Percentiles rank a stretch among this genome's conserved stretches.
Conservation (phyloP, 176 grass and related monocot species). For the Paspalum vaginatum region DNA sequence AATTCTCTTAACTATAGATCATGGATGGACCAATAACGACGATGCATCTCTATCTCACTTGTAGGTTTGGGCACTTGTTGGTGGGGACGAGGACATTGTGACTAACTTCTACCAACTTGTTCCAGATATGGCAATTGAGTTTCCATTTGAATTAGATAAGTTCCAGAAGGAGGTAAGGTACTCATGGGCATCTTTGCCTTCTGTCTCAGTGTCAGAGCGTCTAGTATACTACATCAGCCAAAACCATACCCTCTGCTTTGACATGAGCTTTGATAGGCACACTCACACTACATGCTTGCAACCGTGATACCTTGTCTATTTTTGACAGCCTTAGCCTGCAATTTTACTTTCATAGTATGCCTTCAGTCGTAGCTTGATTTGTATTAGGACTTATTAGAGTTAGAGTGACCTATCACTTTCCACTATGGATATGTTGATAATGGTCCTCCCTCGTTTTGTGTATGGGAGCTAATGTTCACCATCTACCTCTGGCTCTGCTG, state of each 20-base stretch:
- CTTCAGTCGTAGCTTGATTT: constrained; percentile 14
- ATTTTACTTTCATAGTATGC: not conserved
- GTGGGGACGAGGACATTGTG: constrained; percentile 60
- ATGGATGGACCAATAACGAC: constrained; percentile 15
- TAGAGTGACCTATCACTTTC: not conserved
- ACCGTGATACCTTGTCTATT: not conserved
- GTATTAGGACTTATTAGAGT: not conserved
- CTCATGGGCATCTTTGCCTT: constrained; percentile 26
- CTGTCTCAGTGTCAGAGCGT: not conserved
- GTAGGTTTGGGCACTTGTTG: constrained; percentile 79
- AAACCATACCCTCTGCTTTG: not conserved
- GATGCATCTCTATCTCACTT: constrained; percentile 42
- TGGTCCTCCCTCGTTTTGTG: not conserved
- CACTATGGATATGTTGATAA: not conserved
- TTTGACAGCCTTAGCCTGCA: constrained; percentile 20
- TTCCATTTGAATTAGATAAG: constrained; percentile 92
- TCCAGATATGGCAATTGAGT: constrained; percentile 95
- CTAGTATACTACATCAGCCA: not conserved
- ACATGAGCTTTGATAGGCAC: constrained; percentile 18
- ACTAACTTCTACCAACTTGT: constrained; percentile 79
- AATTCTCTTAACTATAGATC: constrained; percentile 16
- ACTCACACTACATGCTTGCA: constrained; percentile 7
- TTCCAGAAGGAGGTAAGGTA: constrained; percentile 92
- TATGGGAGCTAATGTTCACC: not conserved
- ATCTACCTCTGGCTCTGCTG: not conserved